Evolutionary conservation across 1,284 basidiomycete genomes (phyloP).

Genomic region (Cutaneotrichosporon mucoides): DNA sequence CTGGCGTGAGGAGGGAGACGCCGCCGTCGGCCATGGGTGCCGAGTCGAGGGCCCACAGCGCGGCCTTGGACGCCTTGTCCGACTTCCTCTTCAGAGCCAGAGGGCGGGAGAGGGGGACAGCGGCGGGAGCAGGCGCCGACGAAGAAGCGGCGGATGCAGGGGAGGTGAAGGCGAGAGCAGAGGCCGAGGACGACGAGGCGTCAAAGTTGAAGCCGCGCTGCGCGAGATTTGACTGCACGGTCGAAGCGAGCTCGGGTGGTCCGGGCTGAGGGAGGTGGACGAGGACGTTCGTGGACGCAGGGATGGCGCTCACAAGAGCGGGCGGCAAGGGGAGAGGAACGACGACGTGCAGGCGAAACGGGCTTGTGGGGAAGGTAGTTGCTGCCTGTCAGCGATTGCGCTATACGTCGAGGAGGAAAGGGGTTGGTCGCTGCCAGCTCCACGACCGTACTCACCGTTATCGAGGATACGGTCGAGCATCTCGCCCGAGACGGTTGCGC

Average conservation of each 20-base stretch:
- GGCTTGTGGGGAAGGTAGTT: conserved; percentile 38
- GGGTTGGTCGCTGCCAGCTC: background rate
- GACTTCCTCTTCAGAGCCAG: conserved; percentile 37
- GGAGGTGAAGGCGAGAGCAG: conserved; percentile 36
- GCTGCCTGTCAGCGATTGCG: conserved; percentile 24
- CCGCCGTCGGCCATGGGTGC: conserved; percentile 48
- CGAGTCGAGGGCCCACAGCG: conserved; percentile 48
- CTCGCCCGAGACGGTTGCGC: conserved; percentile 39
- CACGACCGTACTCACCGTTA: conserved; percentile 34
- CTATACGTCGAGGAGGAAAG: too few relatives aligned
- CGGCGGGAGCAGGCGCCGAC: conserved; percentile 11
- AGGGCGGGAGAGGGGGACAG: conserved; percentile 24
- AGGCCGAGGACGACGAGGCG: conserved; percentile 26
- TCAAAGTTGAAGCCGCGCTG: conserved; percentile 27
- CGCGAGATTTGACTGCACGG: conserved; percentile 18
- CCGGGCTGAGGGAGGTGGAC: conserved; percentile 32
- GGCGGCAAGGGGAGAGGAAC: conserved; percentile 43
- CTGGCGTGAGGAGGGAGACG: conserved; percentile 52
- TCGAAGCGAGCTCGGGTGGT: conserved; percentile 23
- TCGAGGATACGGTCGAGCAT: conserved; percentile 49
- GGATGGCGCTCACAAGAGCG: conserved; percentile 36
- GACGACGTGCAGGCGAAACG: conserved; percentile 43
- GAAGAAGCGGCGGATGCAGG: conserved; percentile 17
- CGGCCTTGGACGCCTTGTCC: conserved; percentile 42
- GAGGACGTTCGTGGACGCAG: conserved; percentile 40